A percentile compares a stretch with the other conserved stretches of the same genome.
Evolutionary conservation across 768 basidiomycete genomes (phyloP).

Genomic region (Lactarius trivialis): DNA sequence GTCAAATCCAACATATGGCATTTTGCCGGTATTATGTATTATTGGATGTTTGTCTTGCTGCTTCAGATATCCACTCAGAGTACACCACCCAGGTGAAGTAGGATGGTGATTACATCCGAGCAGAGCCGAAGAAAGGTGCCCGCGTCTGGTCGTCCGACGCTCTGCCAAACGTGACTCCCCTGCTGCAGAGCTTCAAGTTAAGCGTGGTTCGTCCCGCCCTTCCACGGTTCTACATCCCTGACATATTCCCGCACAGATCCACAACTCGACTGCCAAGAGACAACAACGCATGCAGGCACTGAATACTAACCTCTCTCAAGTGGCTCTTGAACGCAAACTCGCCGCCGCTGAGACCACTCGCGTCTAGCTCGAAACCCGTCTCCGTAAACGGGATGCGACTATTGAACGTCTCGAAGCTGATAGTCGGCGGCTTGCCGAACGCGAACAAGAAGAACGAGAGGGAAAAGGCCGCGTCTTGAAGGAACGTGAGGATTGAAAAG

Average conservation of each 20-base stretch:
- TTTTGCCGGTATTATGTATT: too few relatives aligned
- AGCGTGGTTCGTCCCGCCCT: slow-evolving; percentile 47
- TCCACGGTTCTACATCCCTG: too few relatives aligned
- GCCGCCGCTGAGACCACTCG: slow-evolving; percentile 53
- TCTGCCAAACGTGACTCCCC: slow-evolving; percentile 64
- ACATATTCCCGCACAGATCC: slow-evolving; percentile 49
- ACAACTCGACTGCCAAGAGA: slow-evolving; percentile 55
- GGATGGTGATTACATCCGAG: too few relatives aligned
- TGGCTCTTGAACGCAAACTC: slow-evolving; percentile 63
- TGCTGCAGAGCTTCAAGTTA: slow-evolving; percentile 61
- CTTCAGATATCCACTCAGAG: too few relatives aligned
- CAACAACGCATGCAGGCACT: slow-evolving; percentile 61
- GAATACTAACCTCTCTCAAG: slow-evolving; percentile 52
- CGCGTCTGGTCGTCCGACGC: background rate
- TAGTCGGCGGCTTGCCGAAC: slow-evolving; percentile 56
- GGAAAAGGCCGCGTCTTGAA: slow-evolving; percentile 55
- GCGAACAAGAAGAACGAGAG: slow-evolving; percentile 60
- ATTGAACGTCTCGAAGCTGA: slow-evolving; percentile 68
- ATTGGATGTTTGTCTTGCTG: too few relatives aligned
- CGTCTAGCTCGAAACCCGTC: slow-evolving; percentile 58
- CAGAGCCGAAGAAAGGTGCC: slow-evolving; percentile 5
- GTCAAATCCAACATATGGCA: too few relatives aligned
- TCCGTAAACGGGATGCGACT: slow-evolving; percentile 56
- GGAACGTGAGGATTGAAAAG: slow-evolving; percentile 55
- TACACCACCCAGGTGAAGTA: too few relatives aligned